phyloP scores from a whole-genome alignment of 1,139 yeast species.

The Sugiyamaella grinbergsii region DNA sequence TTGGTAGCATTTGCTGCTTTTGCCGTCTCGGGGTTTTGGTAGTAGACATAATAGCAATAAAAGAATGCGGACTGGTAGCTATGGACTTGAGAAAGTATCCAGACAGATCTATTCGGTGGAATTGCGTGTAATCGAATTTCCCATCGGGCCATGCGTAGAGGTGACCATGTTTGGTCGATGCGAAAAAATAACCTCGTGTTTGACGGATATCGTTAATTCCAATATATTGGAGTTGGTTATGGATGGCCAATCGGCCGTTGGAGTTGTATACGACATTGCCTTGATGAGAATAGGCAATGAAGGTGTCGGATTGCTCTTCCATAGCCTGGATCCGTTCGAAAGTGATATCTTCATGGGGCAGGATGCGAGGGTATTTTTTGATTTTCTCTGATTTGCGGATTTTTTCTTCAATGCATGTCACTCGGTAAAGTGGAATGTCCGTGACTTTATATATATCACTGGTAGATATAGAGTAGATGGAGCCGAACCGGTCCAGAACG shows the following conservation, averaged over 20 bases:
- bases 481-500: conserved; percentile 12
- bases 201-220: conserved; percentile 15
- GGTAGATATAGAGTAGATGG: conserved; percentile 8
- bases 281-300: conserved; percentile 11
- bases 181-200: conserved; percentile 11
- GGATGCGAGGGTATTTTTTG: conserved; percentile 13
- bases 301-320: conserved; percentile 12
- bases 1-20: not conserved
- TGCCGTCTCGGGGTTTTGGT: conserved; percentile 14
- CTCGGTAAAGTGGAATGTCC: conserved; percentile 12
- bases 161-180: conserved; percentile 11
- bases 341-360: conserved; percentile 8
- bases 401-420: conserved; percentile 11
- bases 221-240: conserved; percentile 8
- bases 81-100: conserved; percentile 11
- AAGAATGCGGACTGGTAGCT: conserved; percentile 15
- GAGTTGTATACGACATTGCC: conserved; percentile 12
- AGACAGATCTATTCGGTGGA: conserved; percentile 3
- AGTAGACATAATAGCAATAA: conserved; percentile 13
- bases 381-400: conserved; percentile 13
- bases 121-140: conserved; percentile 12
- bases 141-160: conserved; percentile 14
- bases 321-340: conserved; percentile 16
- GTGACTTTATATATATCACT: conserved; percentile 16
- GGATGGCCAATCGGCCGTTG: conserved; percentile 2